Evolutionary conservation across 805 yeast species (phyloP).

Genomic region (Naumovozyma baii): DNA sequence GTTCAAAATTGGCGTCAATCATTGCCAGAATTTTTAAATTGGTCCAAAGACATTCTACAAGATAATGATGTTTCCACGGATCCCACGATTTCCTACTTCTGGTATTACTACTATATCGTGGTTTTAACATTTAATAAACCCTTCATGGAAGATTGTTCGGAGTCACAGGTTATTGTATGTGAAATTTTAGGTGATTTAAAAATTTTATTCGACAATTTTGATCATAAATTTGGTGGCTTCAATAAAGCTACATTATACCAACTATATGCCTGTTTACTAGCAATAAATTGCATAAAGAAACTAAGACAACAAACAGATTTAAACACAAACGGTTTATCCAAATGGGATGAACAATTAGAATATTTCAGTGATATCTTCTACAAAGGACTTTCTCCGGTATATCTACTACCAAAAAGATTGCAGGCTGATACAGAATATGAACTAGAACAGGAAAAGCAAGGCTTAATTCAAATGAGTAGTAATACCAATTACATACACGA

Average conservation of each 20-base stretch:
- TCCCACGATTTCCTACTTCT: slow-evolving; percentile 44
- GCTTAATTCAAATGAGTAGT: slow-evolving; percentile 20
- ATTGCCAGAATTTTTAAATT: slow-evolving; percentile 40
- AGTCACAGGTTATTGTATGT: slow-evolving; percentile 20
- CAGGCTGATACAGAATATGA: slow-evolving; percentile 19
- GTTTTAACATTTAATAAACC: slow-evolving; percentile 53
- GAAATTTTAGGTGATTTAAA: slow-evolving; percentile 25
- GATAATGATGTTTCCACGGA: slow-evolving; percentile 37
- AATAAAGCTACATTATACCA: slow-evolving; percentile 24
- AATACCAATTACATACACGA: slow-evolving; percentile 26
- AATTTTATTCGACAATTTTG: slow-evolving; percentile 23
- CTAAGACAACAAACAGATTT: slow-evolving; percentile 6
- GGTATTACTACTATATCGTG: slow-evolving; percentile 50
- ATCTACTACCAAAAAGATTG: slow-evolving; percentile 16
- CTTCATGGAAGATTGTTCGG: slow-evolving; percentile 37
- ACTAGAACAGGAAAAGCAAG: slow-evolving; percentile 19
- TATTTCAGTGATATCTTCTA: slow-evolving; percentile 22
- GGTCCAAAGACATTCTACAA: slow-evolving; percentile 37
- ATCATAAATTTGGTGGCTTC: slow-evolving; percentile 16
- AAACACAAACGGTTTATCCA: background rate
- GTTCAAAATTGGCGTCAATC: slow-evolving; percentile 43
- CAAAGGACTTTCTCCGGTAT: slow-evolving; percentile 18
- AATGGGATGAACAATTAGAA: slow-evolving; percentile 12
- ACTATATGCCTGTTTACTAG: slow-evolving; percentile 28
- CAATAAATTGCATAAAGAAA: slow-evolving; percentile 23